Evolutionary conservation across 2,329 filamentous ascomycete genomes (phyloP), one percentile per base, ranked within the genome.

Genomic region (Colletotrichum viniferum): DNA sequence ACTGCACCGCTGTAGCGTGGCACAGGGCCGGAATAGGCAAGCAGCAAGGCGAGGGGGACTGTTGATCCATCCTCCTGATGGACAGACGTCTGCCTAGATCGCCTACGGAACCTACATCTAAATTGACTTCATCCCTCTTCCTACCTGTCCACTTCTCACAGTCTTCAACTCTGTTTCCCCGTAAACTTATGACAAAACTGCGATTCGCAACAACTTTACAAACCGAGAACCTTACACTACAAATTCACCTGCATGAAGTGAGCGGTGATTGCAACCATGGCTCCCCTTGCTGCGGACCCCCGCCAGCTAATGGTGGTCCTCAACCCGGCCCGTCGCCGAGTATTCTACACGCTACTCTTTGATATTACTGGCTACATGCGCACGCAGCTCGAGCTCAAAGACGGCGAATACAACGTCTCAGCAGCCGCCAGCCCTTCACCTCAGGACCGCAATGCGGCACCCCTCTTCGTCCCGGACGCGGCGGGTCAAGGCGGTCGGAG

Each of bases 291-390:
- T 71, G 86, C 85, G 43, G 90, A 91, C 77, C 90, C 90, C 64
- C 87, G 89, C 74, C 89, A 90, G 78, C 82, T 91, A 69, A 86
- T 90, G 82, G 87, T 92, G 69, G 85, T 89, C 30, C 85, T 92
- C 55, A 89, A 91, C 77, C 84, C 85, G 32, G 86, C 88, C 32
- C 86, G 87, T 60, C 88, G 90, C 62, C 86, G 86, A 76, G 89
- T 87, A 4, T 86, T 91, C 36, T 87, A 89, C 71, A 82, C 83
- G 63, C 87, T 92, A 24, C 83, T 90, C 28, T 82, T 85, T 62
- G 87, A 90, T 52, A 89, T 91, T 79, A 86, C 85, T n/a, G 80
- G 81, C n/a, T 87, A 88, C 74, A 91, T 92, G 88, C 86, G 87
- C 60, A 85, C 85, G 3, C 86, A 90, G 77, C 80, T 92, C 16